These are phyloP conservation scores for Pichia eremophila DNA, from an alignment of 805 yeast genomes.

Conservation along the genomic window DNA sequence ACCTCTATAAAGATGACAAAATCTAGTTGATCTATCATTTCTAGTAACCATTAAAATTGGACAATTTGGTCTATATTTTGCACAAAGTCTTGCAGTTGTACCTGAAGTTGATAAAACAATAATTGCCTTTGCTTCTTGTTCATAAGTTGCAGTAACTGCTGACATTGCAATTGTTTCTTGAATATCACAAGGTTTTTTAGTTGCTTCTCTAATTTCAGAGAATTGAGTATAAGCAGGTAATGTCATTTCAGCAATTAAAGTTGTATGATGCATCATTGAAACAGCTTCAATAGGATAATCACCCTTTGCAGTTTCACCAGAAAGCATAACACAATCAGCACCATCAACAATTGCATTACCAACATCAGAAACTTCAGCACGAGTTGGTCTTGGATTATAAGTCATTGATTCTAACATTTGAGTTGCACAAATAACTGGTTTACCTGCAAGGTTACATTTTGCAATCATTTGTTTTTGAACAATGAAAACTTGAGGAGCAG, in stretches of 20 bases:
- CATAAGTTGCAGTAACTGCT: constrained; percentile 92
- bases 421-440: constrained; percentile 99
- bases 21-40: constrained; percentile 88
- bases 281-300: constrained; percentile 97
- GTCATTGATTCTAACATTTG: constrained; percentile 99
- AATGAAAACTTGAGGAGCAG: constrained; percentile 96
- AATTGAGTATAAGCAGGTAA: constrained; percentile 75
- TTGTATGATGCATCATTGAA: constrained; percentile 97
- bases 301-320: constrained; percentile 99
- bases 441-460: constrained; percentile 98
- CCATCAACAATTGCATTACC: constrained; percentile 99
- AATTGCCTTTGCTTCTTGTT: constrained; percentile 94
- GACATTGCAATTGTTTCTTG: constrained; percentile 96
- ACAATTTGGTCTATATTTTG: constrained; percentile 96
- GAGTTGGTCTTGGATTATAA: constrained; percentile 98
- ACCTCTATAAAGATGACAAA: constrained; percentile 94
- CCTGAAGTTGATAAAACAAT: constrained; percentile 94
- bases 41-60: constrained; percentile 98
- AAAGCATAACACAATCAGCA: constrained; percentile 99
- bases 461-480: constrained; percentile 99
- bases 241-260: constrained; percentile 93
- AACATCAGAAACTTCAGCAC: constrained; percentile 98
- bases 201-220: constrained; percentile 80
- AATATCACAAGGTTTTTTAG: constrained; percentile 83
- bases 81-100: constrained; percentile 87